Percentiles rank a stretch among this genome's conserved stretches.
These are phyloP conservation scores for Nitzschia inconspicua DNA, from an alignment of 108 stramenopile genomes.

Conservation along the genomic window DNA sequence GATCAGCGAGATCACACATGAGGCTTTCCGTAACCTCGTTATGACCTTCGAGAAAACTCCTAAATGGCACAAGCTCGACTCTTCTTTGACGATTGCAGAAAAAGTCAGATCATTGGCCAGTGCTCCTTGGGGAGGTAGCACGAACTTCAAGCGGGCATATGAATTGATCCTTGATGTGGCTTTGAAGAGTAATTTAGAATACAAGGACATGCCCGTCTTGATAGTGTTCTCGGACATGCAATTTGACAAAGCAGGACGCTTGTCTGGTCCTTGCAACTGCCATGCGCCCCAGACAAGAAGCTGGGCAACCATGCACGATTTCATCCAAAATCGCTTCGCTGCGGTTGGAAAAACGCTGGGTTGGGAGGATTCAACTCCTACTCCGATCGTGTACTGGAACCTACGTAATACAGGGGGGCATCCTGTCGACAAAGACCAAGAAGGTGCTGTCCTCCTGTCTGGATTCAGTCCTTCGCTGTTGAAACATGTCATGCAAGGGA, in stretches of 20 bases:
- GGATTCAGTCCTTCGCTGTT: slow-evolving; percentile 49
- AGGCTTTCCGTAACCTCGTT: slow-evolving; percentile 29
- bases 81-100: slow-evolving; percentile 8
- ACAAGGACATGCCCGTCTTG: slow-evolving; percentile 32
- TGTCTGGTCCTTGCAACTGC: background rate
- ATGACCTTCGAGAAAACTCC: slow-evolving; percentile 44
- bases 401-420: slow-evolving; percentile 33
- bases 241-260: slow-evolving; percentile 25
- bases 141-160: slow-evolving; percentile 40
- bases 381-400: slow-evolving; percentile 48
- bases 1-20: slow-evolving; percentile 31
- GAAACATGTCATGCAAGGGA: slow-evolving; percentile 45
- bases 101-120: slow-evolving; percentile 21
- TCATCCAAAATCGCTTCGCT: slow-evolving; percentile 5
- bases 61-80: slow-evolving; percentile 25
- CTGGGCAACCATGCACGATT: slow-evolving; percentile 11
- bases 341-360: slow-evolving; percentile 5
- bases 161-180: slow-evolving; percentile 24
- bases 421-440: slow-evolving; percentile 26
- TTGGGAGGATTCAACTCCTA: slow-evolving; percentile 18
- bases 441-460: slow-evolving; percentile 27
- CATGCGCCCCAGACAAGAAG: too few relatives aligned
- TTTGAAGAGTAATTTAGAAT: slow-evolving; percentile 1
- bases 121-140: slow-evolving; percentile 50
- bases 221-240: slow-evolving; percentile 63